These are phyloP conservation scores for Neoarthrinium moseri DNA, from an alignment of 2,329 filamentous ascomycete genomes.

Conservation along the genomic window DNA sequence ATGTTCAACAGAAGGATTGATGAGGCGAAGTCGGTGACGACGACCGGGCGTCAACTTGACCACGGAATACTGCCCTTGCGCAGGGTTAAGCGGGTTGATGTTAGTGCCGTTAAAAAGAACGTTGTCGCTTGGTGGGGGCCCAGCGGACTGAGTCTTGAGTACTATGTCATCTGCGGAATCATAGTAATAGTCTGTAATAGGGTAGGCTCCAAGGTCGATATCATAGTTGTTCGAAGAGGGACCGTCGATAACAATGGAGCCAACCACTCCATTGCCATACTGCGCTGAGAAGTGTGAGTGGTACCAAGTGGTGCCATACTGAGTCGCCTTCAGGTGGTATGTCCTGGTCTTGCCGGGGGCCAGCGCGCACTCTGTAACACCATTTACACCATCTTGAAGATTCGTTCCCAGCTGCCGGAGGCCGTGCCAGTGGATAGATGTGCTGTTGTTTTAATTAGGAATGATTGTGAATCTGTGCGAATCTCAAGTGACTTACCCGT, in stretches of 20 bases:
- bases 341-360: constrained; percentile 18
- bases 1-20: constrained; percentile 51
- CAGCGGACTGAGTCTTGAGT: constrained; percentile 13
- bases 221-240: constrained; percentile 42
- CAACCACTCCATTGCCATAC: constrained; percentile 45
- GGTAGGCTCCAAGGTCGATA: constrained; percentile 48
- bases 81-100: constrained; percentile 25
- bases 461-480: not conserved
- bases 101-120: constrained; percentile 43
- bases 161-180: constrained; percentile 24
- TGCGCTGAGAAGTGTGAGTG: constrained; percentile 45
- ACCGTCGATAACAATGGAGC: constrained; percentile 45
- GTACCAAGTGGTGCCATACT: constrained; percentile 30
- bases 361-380: constrained; percentile 34
- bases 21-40: constrained; percentile 47
- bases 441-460: not conserved
- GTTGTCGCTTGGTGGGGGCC: constrained; percentile 33
- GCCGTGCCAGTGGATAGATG: constrained; percentile 7
- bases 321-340: constrained; percentile 20
- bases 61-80: constrained; percentile 28
- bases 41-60: constrained; percentile 39
- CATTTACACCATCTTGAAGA: constrained; percentile 33
- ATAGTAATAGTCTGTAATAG: constrained; percentile 52
- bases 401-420: constrained; percentile 1
- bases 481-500: constrained; percentile 41